A percentile compares a stretch with the other conserved stretches of the same genome.
Conservation (phyloP, 495 filamentous ascomycete genomes). For the Daldinia vernicosa region DNA sequence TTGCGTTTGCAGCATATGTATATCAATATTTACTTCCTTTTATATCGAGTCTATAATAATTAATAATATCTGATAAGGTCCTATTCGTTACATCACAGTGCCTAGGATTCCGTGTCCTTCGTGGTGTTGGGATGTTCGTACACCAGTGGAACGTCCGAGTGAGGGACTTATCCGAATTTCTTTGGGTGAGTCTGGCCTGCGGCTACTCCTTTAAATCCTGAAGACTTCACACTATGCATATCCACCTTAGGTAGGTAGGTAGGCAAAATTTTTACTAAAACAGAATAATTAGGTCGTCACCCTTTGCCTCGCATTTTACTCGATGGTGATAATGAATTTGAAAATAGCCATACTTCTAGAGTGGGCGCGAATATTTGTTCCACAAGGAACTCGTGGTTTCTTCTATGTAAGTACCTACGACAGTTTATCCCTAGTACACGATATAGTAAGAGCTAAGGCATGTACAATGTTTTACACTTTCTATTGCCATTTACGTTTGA, state of each 20-base stretch:
- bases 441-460: background rate
- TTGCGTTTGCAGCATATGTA: background rate
- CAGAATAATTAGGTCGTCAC: background rate
- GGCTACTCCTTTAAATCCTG: background rate
- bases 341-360: background rate
- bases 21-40: background rate
- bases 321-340: conserved; percentile 1
- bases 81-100: background rate
- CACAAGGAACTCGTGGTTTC: background rate
- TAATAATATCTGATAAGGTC: background rate
- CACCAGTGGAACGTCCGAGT: background rate
- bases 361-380: background rate
- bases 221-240: background rate
- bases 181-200: background rate
- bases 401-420: background rate
- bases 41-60: background rate
- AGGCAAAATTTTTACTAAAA: background rate
- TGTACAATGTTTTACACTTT: background rate
- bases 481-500: background rate
- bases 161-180: background rate
- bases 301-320: background rate
- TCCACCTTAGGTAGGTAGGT: background rate
- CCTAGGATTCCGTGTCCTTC: background rate
- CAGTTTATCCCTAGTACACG: background rate
- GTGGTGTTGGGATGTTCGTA: background rate